phyloP scores from a whole-genome alignment of 805 yeast species.

The Monosporozyma unispora region DNA sequence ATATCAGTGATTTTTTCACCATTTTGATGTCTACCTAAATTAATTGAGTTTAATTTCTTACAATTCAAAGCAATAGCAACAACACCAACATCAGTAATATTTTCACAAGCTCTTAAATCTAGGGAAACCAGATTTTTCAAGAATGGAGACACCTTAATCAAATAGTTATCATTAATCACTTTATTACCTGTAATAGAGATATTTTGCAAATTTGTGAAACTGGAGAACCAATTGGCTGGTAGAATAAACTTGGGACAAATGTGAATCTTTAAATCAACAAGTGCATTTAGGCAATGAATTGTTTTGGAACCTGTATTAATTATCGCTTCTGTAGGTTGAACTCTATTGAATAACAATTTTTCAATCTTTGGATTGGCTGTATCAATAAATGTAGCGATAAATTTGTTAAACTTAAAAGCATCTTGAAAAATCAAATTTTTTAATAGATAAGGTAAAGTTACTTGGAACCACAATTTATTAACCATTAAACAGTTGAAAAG shows the following conservation, averaged over 20 bases:
- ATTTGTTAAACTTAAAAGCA: conserved; percentile 38
- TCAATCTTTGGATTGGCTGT: background rate
- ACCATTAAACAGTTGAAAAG: conserved; percentile 60
- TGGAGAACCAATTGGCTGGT: conserved; percentile 36
- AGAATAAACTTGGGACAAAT: conserved; percentile 73
- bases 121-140: conserved; percentile 55
- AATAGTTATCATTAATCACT: conserved; percentile 48
- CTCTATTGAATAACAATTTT: background rate
- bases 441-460: conserved; percentile 47
- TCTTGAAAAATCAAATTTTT: conserved; percentile 47
- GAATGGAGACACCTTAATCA: conserved; percentile 41
- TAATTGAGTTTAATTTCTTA: conserved; percentile 46
- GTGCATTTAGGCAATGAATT: conserved; percentile 34
- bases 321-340: conserved; percentile 6
- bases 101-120: conserved; percentile 79
- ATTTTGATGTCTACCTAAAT: conserved; percentile 68
- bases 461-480: conserved; percentile 53
- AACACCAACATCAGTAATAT: conserved; percentile 66
- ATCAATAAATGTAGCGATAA: conserved; percentile 12
- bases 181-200: conserved; percentile 63
- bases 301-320: background rate
- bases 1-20: conserved; percentile 65
- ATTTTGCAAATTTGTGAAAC: conserved; percentile 31
- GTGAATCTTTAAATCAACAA: conserved; percentile 69
- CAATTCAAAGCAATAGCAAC: conserved; percentile 59